Evolutionary conservation across 805 yeast species (phyloP), one percentile per base, ranked within the genome.

Genomic region (Huiozyma sinensis): DNA sequence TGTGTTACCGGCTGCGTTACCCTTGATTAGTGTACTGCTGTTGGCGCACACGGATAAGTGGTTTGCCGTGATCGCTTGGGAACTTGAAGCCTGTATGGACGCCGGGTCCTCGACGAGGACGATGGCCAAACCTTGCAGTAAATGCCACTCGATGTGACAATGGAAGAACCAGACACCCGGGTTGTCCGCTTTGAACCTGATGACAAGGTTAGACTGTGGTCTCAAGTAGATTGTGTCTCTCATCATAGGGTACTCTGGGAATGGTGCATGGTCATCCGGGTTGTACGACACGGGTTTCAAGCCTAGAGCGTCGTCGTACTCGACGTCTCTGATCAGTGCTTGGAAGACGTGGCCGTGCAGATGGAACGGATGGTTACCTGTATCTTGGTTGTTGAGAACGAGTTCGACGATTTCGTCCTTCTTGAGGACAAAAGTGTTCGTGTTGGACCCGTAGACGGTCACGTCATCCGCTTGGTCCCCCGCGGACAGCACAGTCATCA

Each of bases 91-190:
- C 63, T 81, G 86, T 41, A 90, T 71, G 45, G 72, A 72, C 8
- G 63, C 53, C 29, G 98, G 98, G 44, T 87, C 95, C 68, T 90
- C 98, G 44, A 90, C 68, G 38, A 92, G 68, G 8, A 73, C 70
- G 44, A 88, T 55, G 9, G 95, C 95, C 56, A 90, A 75, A 58
- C 98, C 98, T 71, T 92, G 97, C 58, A 80, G 75, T 72, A 90
- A 75, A 70, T 92, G 98, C 98, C 98, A 90, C 64, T 92, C 97
- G 58, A 92, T 83, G 64, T 90, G 98, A 68, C 98, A 90, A 70
- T 90, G 98, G 94, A 92, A 92, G 65, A 81, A 77, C 98, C 97
- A 90, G 38, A 89, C 89, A 70, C 98, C 98, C 31, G 97, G 98
- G 65, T 92, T 92, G 62, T 83, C 81, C 43, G 97, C 95, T 58